Conservation (phyloP, 1,284 basidiomycete species). For the Ustilago nuda region DNA sequence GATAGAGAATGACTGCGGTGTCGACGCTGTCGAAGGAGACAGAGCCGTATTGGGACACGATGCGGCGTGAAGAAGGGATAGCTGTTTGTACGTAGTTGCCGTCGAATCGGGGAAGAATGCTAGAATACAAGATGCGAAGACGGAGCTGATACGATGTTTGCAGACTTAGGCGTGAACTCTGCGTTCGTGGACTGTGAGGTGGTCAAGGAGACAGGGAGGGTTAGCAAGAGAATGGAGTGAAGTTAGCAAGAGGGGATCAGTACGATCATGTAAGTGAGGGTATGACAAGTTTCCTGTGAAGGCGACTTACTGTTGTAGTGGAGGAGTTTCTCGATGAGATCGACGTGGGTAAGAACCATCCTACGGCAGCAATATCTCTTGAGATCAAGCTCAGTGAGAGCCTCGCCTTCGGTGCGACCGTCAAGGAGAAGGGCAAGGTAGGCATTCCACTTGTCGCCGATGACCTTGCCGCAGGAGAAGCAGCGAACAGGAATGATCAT, state of each 20-base stretch:
- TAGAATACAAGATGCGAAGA: conserved; percentile 38
- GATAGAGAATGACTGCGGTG: neutral
- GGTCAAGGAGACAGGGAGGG: neutral
- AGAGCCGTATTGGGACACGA: neutral
- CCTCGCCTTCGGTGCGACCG: conserved; percentile 77
- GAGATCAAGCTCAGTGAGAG: conserved; percentile 88
- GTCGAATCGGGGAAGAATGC: conserved; percentile 13
- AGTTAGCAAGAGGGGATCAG: neutral
- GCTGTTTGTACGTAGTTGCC: conserved; percentile 8
- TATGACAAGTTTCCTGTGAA: neutral
- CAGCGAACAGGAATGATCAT: conserved; percentile 68
- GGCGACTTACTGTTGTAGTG: conserved; percentile 89
- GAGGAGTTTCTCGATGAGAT: conserved; percentile 93
- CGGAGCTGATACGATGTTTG: neutral
- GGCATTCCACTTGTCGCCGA: conserved; percentile 69
- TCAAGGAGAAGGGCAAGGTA: conserved; percentile 66
- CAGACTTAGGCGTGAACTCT: conserved; percentile 29
- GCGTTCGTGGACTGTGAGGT: conserved; percentile 38
- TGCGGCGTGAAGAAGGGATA: neutral
- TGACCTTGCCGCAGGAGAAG: conserved; percentile 69
- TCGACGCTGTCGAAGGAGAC: no score
- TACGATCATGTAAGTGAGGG: neutral
- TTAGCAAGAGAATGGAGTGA: neutral
- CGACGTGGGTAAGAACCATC: conserved; percentile 98
- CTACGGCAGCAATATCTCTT: conserved; percentile 95